A percentile compares a stretch with the other conserved stretches of the same genome.
phyloP scores from a whole-genome alignment of 768 basidiomycete genomes.

The Dioszegia hungarica region DNA sequence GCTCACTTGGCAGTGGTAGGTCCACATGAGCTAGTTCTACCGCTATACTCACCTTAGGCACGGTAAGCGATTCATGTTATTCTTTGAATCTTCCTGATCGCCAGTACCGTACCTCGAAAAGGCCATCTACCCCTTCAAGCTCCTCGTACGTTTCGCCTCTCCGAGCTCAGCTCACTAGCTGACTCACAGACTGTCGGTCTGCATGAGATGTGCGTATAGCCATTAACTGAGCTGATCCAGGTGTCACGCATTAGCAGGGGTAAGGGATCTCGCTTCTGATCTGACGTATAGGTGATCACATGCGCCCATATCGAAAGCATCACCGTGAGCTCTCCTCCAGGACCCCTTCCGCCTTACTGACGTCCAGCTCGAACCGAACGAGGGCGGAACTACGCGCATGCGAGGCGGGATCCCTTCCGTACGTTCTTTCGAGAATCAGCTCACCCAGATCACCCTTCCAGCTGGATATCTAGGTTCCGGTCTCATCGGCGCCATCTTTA shows the following conservation, averaged over 20 bases:
- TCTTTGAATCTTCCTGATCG: too few relatives aligned
- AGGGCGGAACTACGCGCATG: slow-evolving; percentile 49
- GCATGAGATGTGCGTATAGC: slow-evolving; percentile 39
- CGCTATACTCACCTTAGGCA: slow-evolving; percentile 1
- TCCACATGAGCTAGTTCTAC: background rate
- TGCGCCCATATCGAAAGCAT: slow-evolving; percentile 37
- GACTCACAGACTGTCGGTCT: slow-evolving; percentile 41
- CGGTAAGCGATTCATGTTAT: slow-evolving; percentile 11
- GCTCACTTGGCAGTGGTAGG: slow-evolving; percentile 1
- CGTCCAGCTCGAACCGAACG: slow-evolving; percentile 35
- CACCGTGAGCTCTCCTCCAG: slow-evolving; percentile 24
- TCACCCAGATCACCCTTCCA: slow-evolving; percentile 39
- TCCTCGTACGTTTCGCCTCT: slow-evolving; percentile 30
- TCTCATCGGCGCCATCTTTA: slow-evolving; percentile 42
- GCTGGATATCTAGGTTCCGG: slow-evolving; percentile 49
- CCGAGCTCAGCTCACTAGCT: background rate
- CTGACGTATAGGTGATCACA: slow-evolving; percentile 22
- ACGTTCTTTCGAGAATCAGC: background rate
- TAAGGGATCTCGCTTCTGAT: slow-evolving; percentile 7
- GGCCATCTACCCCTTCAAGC: slow-evolving; percentile 50
- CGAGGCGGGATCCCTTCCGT: slow-evolving; percentile 49
- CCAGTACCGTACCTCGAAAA: slow-evolving; percentile 38
- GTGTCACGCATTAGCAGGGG: slow-evolving; percentile 47
- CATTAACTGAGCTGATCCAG: slow-evolving; percentile 4
- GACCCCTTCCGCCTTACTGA: background rate